Conservation (phyloP, 345 rosid species). For the Pugionium dolabratum region DNA sequence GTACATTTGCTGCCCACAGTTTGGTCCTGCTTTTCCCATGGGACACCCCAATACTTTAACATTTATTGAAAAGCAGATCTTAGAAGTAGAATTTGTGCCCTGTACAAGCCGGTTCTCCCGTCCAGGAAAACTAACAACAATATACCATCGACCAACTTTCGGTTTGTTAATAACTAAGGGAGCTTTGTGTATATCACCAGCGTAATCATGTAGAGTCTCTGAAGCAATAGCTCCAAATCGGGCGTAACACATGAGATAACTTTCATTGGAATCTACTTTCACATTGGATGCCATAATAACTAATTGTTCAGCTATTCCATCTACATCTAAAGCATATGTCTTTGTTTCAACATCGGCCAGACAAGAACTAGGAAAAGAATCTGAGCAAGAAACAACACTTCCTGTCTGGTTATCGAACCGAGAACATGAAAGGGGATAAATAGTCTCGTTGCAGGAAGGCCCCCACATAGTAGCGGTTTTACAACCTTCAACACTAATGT, state of each 20-base stretch:
- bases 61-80: slow-evolving; percentile 70
- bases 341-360: slow-evolving; percentile 54
- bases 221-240: slow-evolving; percentile 86
- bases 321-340: slow-evolving; percentile 64
- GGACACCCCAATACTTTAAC: slow-evolving; percentile 71
- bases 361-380: slow-evolving; percentile 53
- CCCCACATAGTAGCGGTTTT: slow-evolving; percentile 72
- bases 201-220: slow-evolving; percentile 62
- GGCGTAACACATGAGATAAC: slow-evolving; percentile 58
- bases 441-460: slow-evolving; percentile 79
- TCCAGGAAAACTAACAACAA: slow-evolving; percentile 54
- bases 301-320: slow-evolving; percentile 62
- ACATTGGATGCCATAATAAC: slow-evolving; percentile 50
- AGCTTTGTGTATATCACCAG: slow-evolving; percentile 53
- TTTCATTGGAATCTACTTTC: slow-evolving; percentile 43
- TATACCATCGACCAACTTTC: slow-evolving; percentile 77
- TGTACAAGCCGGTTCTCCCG: slow-evolving; percentile 42
- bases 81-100: slow-evolving; percentile 35
- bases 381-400: slow-evolving; percentile 66
- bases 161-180: slow-evolving; percentile 70
- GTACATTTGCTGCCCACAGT: slow-evolving; percentile 63
- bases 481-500: slow-evolving; percentile 89
- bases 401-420: slow-evolving; percentile 46
- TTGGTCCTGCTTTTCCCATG: slow-evolving; percentile 73
- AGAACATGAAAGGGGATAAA: slow-evolving; percentile 66